Base-by-base conservation (phyloP, 352 stramenopile genomes). In the Globisporangium canariense region DNA sequence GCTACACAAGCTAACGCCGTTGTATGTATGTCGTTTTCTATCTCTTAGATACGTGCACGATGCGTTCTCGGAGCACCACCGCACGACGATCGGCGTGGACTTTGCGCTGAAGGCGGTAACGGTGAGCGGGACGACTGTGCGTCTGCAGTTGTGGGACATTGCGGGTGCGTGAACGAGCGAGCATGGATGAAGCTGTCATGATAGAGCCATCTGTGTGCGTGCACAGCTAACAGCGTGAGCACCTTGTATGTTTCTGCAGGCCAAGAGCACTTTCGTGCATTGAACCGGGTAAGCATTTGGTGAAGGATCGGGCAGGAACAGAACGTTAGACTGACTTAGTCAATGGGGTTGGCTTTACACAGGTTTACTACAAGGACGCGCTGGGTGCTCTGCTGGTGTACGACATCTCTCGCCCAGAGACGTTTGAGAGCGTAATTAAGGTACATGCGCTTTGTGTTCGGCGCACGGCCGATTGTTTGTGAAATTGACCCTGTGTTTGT, bases 101-200 rank as follows among this genome's bases (percentile, higher is more conserved):
- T 98, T 98, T 78, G 81, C 89, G 32, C 77, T 98, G 22, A 98
- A 98, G 73, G 76, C 91, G 18, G 77, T 97, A 57, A 91, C 85
- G 1, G 86, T 97, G 5, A 83, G 75, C 30, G 88, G 88, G 53
- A 97, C 85, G 49, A 97, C 84, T 40, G 88, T 97, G 49, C 88
- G 90, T 20, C 74, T 98, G 14, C 93, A 98, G 73, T 75, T 98
- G 20, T 98, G 94, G 93, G 94, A 98, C 58, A 98, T 98, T 54
- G 94, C 94, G 16, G 86, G 68, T 74, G 32, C 38, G 47, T 49
- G 1, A 8, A 25, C 28, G 14, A 38, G 49, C 20, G 49, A 36
- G 10, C n/a, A 22, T 20, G 1, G n/a, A 32, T 16, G 46, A 10
- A 52, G 25, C 25, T 20, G 13, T 47, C 16, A 16, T 25, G 13